A percentile compares a stretch with the other conserved stretches of the same genome.
These are phyloP conservation scores for Gigaspora rosea DNA, from an alignment of 192 early-diverging fungal species.

Conservation along the genomic window DNA sequence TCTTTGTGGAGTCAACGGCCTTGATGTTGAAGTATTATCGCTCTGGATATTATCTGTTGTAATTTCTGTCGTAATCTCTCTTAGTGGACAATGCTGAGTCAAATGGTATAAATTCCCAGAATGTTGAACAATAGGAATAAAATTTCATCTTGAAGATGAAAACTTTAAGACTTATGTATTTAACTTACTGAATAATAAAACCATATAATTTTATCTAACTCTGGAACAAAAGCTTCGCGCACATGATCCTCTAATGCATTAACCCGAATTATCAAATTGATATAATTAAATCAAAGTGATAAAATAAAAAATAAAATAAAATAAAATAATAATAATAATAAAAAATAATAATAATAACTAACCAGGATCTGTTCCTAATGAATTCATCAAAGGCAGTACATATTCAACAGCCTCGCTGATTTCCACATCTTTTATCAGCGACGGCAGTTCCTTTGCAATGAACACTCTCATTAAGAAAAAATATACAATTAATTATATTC, in stretches of 20 bases:
- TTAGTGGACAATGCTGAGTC: constrained; percentile 18
- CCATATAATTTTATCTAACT: constrained; percentile 52
- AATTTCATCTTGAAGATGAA: too few relatives aligned
- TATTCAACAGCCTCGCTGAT: constrained; percentile 43
- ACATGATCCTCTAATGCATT: constrained; percentile 41
- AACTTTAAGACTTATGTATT: too few relatives aligned
- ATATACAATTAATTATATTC: not conserved
- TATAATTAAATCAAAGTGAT: not conserved
- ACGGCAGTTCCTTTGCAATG: constrained; percentile 45
- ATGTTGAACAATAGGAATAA: too few relatives aligned
- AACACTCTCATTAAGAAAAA: constrained; percentile 41
- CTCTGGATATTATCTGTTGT: constrained; percentile 4
- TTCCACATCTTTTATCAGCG: constrained; percentile 36
- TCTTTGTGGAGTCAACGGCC: constrained; percentile 8
- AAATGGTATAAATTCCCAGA: not conserved
- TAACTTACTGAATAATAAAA: constrained; percentile 46
- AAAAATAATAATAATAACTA: constrained; percentile 2
- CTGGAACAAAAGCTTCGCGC: constrained; percentile 44
- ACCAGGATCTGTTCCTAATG: constrained; percentile 41
- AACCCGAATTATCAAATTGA: not conserved
- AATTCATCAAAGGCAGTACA: constrained; percentile 42
- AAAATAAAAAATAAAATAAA: not conserved
- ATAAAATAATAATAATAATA: not conserved
- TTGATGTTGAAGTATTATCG: not conserved
- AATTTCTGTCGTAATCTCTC: constrained; percentile 2